Conservation (phyloP, 306 rosid species). For the Lathyrus oleraceus region DNA sequence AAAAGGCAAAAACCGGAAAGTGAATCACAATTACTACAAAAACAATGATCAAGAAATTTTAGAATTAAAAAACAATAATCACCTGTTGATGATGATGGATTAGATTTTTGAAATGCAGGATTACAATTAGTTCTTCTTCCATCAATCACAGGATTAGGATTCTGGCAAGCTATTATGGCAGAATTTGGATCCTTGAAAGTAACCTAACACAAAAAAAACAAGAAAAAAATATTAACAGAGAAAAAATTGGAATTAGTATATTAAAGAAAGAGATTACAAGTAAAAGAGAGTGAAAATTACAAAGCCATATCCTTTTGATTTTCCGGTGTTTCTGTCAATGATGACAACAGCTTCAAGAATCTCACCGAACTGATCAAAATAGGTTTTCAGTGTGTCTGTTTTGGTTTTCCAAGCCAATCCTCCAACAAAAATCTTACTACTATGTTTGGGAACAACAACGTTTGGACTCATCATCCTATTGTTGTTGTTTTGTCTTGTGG, state of each 20-base stretch:
- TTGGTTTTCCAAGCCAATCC: constrained; percentile 63
- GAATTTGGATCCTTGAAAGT: constrained; percentile 70
- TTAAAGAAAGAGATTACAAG: background rate
- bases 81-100: constrained; percentile 44
- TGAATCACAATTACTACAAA: background rate
- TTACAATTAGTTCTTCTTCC: constrained; percentile 76
- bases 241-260: background rate
- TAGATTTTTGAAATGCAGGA: constrained; percentile 45
- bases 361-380: constrained; percentile 64
- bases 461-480: constrained; percentile 41
- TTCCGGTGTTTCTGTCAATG: constrained; percentile 53
- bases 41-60: background rate
- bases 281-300: constrained; percentile 33
- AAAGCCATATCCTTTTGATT: constrained; percentile 70
- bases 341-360: constrained; percentile 62
- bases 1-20: background rate
- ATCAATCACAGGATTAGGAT: constrained; percentile 70
- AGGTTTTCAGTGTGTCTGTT: constrained; percentile 45
- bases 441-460: constrained; percentile 19
- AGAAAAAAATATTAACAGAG: background rate
- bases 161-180: constrained; percentile 63
- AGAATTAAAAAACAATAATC: background rate
- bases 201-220: constrained; percentile 43
- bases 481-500: constrained; percentile 39
- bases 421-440: constrained; percentile 61